Conservation (phyloP, 768 basidiomycete species). For the Podaxis sp. region DNA sequence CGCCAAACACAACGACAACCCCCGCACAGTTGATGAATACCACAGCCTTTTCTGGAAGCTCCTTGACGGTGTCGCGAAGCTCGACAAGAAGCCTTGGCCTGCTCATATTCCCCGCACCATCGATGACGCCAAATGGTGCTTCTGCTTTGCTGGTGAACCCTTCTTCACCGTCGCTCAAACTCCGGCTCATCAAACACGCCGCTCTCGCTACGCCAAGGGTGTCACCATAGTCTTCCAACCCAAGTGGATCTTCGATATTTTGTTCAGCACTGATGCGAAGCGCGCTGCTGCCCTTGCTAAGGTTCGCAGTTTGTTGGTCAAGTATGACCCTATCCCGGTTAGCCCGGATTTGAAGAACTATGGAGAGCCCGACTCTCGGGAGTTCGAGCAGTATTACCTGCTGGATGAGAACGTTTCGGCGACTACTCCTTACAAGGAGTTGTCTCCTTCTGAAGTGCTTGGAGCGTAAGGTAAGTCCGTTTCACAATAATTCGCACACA, state of each 20-base stretch:
- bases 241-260: conserved; percentile 26
- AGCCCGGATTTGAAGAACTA: conserved; percentile 25
- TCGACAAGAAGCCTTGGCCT: conserved; percentile 22
- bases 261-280: conserved; percentile 22
- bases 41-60: conserved; percentile 22
- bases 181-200: conserved; percentile 21
- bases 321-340: conserved; percentile 23
- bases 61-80: conserved; percentile 21
- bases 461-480: background rate
- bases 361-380: conserved; percentile 21
- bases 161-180: conserved; percentile 24
- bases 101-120: conserved; percentile 18
- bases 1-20: conserved; percentile 20
- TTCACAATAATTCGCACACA: background rate
- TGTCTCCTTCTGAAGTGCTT: conserved; percentile 17
- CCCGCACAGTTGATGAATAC: conserved; percentile 22
- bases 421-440: conserved; percentile 16
- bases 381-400: conserved; percentile 22
- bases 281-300: conserved; percentile 21
- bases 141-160: conserved; percentile 24
- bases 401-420: conserved; percentile 22
- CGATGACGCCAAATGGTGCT: conserved; percentile 22
- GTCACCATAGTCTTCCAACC: conserved; percentile 24
- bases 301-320: conserved; percentile 21
- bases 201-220: conserved; percentile 21